Evolutionary conservation across 257 asterid genomes (phyloP).

Genomic region (Primulina tabacum): DNA sequence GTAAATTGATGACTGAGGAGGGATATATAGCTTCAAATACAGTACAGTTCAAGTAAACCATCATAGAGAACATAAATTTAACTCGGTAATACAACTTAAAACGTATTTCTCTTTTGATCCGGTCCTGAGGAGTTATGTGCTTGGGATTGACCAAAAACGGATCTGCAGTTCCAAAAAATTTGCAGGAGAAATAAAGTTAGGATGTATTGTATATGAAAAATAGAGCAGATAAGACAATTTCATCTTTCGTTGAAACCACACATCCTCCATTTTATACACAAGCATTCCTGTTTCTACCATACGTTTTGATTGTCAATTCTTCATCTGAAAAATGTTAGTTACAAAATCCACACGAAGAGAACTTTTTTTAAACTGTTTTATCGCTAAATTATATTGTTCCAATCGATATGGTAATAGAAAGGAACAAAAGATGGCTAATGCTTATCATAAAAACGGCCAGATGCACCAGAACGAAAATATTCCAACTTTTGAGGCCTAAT

Average conservation of each 20-base stretch:
- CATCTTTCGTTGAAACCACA: neutral
- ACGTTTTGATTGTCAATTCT: neutral
- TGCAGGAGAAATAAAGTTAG: neutral
- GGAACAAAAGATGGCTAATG: too few species aligned
- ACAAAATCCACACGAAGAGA: too few species aligned
- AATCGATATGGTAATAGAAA: neutral
- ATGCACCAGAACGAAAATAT: too few species aligned
- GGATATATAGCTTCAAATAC: too few species aligned
- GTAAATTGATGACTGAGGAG: too few species aligned
- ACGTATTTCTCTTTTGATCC: slow-evolving; percentile 41
- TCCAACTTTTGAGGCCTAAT: too few species aligned
- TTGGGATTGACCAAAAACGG: slow-evolving; percentile 62
- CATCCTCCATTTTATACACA: neutral
- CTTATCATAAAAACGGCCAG: too few species aligned
- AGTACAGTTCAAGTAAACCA: neutral
- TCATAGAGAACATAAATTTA: neutral
- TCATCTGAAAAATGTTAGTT: neutral
- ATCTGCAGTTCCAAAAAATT: slow-evolving; percentile 38
- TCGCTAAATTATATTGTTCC: neutral
- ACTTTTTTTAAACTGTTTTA: too few species aligned
- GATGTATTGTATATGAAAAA: neutral
- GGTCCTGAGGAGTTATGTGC: slow-evolving; percentile 45
- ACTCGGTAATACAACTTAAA: slow-evolving; percentile 12
- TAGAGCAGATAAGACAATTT: neutral
- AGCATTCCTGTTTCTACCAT: neutral